Evolutionary conservation across 192 early-diverging fungal species (phyloP), one percentile per base, ranked within the genome.

Genomic region (Coemansia sp.): DNA sequence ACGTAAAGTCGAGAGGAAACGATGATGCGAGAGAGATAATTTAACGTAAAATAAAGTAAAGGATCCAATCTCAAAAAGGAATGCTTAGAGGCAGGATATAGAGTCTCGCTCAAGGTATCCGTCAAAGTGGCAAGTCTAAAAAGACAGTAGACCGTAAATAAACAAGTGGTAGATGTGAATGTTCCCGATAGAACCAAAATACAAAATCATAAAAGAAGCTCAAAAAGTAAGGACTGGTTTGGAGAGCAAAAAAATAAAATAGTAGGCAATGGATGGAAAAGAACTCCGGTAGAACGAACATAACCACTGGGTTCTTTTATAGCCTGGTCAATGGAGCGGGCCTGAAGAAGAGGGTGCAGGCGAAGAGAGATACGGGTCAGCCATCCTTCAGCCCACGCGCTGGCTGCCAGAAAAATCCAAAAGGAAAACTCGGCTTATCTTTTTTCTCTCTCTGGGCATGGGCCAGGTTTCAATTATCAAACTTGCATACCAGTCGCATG

Each of bases 141-240:
- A 32, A 56, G 27, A 29, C 10, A 29, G 24, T 13, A 29, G 20
- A 29, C 24, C 24, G 24, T 29, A 29, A 29, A 30, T 30, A 56
- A 32, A n/a, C 53, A 56, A 56, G 6, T 27, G 10, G 49, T 22
- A 6, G n/a, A 32, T 56, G 27, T 30, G 15, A 56, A 56, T 56
- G 53, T 56, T 56, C 53, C 29, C 10, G 53, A 56, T 56, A 30
- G 29, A 32, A 30, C 53, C 53, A 56, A 56, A 56, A n/a, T 30
- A 56, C 53, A 32, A 56, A 56, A 56, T 56, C 53, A 32, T 56
- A 13, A 56, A 56, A 32, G 32, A 56, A 16, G 13, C 13, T 34
- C 15, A 4, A 56, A 56, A 56, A 56, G 27, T 6, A 56, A 56
- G 30, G 20, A 13, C 24, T 24, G 29, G 29, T 13, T 4, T 56